Conservation (phyloP, 2,329 filamentous ascomycete species). For the Aspergillus sp. region DNA sequence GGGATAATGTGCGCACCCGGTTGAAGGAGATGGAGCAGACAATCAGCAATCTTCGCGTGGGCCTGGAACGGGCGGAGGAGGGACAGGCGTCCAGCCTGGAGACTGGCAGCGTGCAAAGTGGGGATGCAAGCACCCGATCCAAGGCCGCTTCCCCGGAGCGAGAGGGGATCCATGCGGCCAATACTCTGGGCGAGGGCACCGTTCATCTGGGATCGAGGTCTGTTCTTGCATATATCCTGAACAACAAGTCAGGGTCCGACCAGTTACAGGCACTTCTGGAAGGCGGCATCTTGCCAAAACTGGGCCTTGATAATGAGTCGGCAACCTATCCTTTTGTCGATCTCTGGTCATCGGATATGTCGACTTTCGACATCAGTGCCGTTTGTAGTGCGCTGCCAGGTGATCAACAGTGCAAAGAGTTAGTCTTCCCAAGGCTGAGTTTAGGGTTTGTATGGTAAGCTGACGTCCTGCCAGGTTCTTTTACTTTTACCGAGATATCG, state of each 20-base stretch:
- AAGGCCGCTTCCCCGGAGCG: conserved; percentile 39
- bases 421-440: conserved; percentile 18
- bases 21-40: conserved; percentile 46
- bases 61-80: conserved; percentile 39
- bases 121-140: conserved; percentile 30
- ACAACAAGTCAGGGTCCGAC: conserved; percentile 51
- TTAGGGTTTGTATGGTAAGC: conserved; percentile 5
- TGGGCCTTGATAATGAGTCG: conserved; percentile 64
- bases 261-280: conserved; percentile 57
- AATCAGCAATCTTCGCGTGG: conserved; percentile 39
- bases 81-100: conserved; percentile 24
- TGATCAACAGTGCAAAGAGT: conserved; percentile 58
- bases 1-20: conserved; percentile 44
- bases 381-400: conserved; percentile 59
- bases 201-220: conserved; percentile 63
- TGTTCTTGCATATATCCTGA: conserved; percentile 60
- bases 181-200: conserved; percentile 59
- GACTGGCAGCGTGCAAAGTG: conserved; percentile 32
- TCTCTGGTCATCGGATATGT: conserved; percentile 62
- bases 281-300: conserved; percentile 61
- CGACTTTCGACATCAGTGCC: conserved; percentile 56
- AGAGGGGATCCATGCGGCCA: conserved; percentile 61
- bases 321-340: conserved; percentile 66
- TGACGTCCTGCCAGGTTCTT: conserved; percentile 47
- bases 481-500: conserved; percentile 57